Percentiles rank a stretch among this genome's conserved stretches.
phyloP scores from a whole-genome alignment of 139 green algal species.

The Haematococcus lacustris region DNA sequence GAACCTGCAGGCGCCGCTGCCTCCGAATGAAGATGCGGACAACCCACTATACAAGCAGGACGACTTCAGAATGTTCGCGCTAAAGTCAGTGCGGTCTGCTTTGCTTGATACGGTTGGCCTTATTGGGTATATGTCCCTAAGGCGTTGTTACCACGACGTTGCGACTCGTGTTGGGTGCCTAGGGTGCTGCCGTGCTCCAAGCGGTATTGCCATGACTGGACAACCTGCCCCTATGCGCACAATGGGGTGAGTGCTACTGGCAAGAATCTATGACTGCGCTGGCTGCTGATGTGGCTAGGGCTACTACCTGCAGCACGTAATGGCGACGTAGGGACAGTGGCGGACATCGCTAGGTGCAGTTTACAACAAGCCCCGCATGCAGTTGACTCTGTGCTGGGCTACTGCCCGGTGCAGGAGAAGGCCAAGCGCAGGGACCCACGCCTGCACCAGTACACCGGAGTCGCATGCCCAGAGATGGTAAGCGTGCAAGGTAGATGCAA shows the following conservation, averaged over 20 bases:
- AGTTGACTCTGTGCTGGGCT: no score
- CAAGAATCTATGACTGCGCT: no score
- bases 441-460: slow-evolving; percentile 75
- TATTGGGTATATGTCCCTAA: neutral
- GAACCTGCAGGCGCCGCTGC: neutral
- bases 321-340: no score
- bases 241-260: no score
- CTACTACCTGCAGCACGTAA: no score
- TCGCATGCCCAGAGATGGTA: slow-evolving; percentile 89
- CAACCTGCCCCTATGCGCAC: neutral
- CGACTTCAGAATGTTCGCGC: slow-evolving; percentile 69
- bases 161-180: neutral
- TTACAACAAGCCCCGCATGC: no score
- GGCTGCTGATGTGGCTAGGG: no score
- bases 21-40: slow-evolving; percentile 10
- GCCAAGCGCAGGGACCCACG: slow-evolving; percentile 81
- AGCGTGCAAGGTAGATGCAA: no score
- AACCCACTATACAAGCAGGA: slow-evolving; percentile 55
- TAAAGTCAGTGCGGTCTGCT: slow-evolving; percentile 49
- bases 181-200: slow-evolving; percentile 66
- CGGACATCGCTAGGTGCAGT: no score
- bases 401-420: slow-evolving; percentile 79
- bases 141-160: neutral
- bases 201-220: slow-evolving; percentile 58
- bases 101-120: neutral